phyloP scores from a whole-genome alignment of 192 early-diverging fungal species.

The Backusella tuberculispora region DNA sequence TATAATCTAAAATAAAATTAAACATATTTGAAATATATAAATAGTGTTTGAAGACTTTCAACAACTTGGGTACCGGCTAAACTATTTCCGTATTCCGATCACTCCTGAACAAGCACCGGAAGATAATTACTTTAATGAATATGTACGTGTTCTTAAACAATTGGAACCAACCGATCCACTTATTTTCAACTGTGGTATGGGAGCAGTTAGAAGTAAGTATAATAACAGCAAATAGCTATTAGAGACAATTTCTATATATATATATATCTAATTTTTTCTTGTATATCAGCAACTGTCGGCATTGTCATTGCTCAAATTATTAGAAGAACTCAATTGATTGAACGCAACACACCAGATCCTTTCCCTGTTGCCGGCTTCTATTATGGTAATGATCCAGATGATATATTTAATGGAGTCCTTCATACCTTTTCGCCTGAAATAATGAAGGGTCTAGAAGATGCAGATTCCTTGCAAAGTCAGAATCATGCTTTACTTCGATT shows the following conservation, averaged over 20 bases:
- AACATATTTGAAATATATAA: background rate
- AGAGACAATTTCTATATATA: background rate
- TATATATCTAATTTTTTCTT: no score
- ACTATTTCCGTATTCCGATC: constrained; percentile 64
- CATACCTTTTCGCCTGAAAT: constrained; percentile 26
- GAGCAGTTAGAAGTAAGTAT: constrained; percentile 57
- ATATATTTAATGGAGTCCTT: background rate
- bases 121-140: constrained; percentile 65
- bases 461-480: constrained; percentile 33
- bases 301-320: constrained; percentile 62
- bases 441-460: constrained; percentile 37
- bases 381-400: constrained; percentile 8
- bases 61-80: constrained; percentile 50
- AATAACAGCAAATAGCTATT: background rate
- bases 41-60: constrained; percentile 55
- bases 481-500: constrained; percentile 57
- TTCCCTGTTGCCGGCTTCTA: constrained; percentile 40
- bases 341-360: constrained; percentile 41
- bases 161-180: constrained; percentile 46
- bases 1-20: background rate
- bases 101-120: constrained; percentile 62
- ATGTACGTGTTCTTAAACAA: constrained; percentile 51
- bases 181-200: constrained; percentile 71
- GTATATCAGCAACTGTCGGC: constrained; percentile 53
- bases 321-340: constrained; percentile 55